A percentile compares a stretch with the other conserved stretches of the same genome.
phyloP scores from a whole-genome alignment of 345 rosid genomes.

The Eucalyptus pumila region DNA sequence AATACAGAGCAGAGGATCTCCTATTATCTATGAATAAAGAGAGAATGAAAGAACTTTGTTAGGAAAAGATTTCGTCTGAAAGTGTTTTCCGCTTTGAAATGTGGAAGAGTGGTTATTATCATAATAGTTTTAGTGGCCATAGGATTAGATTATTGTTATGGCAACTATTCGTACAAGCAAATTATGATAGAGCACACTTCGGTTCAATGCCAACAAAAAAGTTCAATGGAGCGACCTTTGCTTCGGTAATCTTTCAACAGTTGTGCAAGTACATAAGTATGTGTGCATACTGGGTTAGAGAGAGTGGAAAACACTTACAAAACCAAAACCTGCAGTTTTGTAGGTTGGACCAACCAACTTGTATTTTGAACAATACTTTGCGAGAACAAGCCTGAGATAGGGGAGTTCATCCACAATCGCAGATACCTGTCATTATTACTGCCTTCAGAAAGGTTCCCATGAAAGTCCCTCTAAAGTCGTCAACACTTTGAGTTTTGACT shows the following conservation, averaged over 20 bases:
- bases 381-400: slow-evolving; percentile 4
- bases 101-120: background rate
- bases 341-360: slow-evolving; percentile 1
- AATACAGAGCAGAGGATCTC: background rate
- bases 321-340: slow-evolving; percentile 19
- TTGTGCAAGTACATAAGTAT: background rate
- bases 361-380: slow-evolving; percentile 1
- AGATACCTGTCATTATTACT: slow-evolving; percentile 6
- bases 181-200: background rate
- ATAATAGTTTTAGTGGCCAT: background rate
- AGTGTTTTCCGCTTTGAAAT: background rate
- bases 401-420: slow-evolving; percentile 26
- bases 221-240: background rate
- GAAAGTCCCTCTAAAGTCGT: background rate
- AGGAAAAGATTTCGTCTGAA: background rate
- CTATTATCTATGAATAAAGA: background rate
- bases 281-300: background rate
- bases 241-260: background rate
- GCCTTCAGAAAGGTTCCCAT: background rate
- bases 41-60: background rate
- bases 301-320: slow-evolving; percentile 6
- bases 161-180: background rate
- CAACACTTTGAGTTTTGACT: background rate
- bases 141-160: background rate
- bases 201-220: background rate